Evolutionary conservation across 2,329 filamentous ascomycete species (phyloP), one percentile per base, ranked within the genome.

Genomic region (Chrysoporthe deuterocubensis): DNA sequence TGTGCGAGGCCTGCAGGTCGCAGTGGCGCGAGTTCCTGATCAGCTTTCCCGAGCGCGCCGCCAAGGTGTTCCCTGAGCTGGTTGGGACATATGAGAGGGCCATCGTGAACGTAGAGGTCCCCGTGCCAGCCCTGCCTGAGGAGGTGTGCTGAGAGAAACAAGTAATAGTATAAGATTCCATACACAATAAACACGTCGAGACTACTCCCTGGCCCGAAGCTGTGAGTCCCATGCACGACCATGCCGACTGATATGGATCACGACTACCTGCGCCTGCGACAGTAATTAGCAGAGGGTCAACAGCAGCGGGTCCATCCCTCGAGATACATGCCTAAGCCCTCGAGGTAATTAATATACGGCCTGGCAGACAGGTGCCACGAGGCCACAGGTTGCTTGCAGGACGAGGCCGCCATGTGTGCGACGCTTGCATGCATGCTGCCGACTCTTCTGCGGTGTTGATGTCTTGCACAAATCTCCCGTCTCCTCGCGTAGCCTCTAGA

Each of bases 391-490:
- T 64, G 52, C 43, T 42, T 64, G 60, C 67, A 67, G 62, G 21
- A 64, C 60, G 60, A 63, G 60, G 16, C 46, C 50, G 42, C 13
- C 37, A 46, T 43, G 59, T 69, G 48, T 56, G 56, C 44, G 21
- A 40, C 54, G 21, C 32, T 43, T 21, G 13, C 56, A 64, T 67
- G 46, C 48, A 32, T 43, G 18, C 40, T 48, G 43, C 65, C 62
- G 50, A 14, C 16, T 43, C 9, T 64, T 32, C 60, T 46, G 34
- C 44, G 56, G 54, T 50, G 58, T 43, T 8, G 16, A 48, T 69
- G 67, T 69, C 67, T 69, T 67, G 67, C 62, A 58, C 42, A 67
- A 64, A 69, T 69, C 62, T 69, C 65, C 67, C 64, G 44, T 48
- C 56, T 64, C 58, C 56, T 64, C 56, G 57, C 57, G 42, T 64